Base-by-base conservation (phyloP, 208 protist genomes). In the Leishmania amazonensis region DNA sequence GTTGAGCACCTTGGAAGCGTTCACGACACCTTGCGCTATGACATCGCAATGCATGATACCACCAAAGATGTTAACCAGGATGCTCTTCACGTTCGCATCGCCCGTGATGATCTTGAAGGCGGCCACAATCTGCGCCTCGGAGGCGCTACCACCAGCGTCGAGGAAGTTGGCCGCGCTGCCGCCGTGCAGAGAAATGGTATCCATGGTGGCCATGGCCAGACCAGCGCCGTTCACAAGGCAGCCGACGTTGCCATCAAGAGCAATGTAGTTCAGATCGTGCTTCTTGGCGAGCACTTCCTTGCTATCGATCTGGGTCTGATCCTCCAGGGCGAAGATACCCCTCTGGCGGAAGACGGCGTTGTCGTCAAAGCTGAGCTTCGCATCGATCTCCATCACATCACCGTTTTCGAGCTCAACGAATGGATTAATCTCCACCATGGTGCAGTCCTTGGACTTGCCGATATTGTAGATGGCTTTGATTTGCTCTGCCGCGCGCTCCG, bases 131-230 rank as follows among this genome's bases (percentile, higher is more conserved):
- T 99, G 97, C 35, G 94, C 90, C 86, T 92, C 92, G 19, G 85
- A 91, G 47, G 97, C 97, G 85, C 94, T 96, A 80, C 99, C 99
- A 85, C 99, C 99, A 62, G 99, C 97, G 80, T 99, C 99, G 45
- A 99, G 96, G 92, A 99, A 99, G 98, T 99, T 99, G 51, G 99
- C 99, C 54, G 99, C 99, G 64, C 88, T 94, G 72, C 99, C 99
- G 76, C 99, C 99, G 86, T 99, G 88, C 24, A 99, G 89, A 79
- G 99, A 99, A 84, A 99, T 99, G 86, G 99, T 98, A 85, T 99
- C 99, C 99, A 99, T 99, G 49, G 99, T 99, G 35, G 99, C 99
- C 99, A 99, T 99, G 68, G 99, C 99, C 15, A 99, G 96, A 83
- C 98, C 99, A 42, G 98, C 99, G 85, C 99, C 99, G 85, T 99